Percentiles rank a stretch among this genome's conserved stretches.
Conservation (phyloP, 331 rosid genomes). For the Erythrophleum ivorense region DNA sequence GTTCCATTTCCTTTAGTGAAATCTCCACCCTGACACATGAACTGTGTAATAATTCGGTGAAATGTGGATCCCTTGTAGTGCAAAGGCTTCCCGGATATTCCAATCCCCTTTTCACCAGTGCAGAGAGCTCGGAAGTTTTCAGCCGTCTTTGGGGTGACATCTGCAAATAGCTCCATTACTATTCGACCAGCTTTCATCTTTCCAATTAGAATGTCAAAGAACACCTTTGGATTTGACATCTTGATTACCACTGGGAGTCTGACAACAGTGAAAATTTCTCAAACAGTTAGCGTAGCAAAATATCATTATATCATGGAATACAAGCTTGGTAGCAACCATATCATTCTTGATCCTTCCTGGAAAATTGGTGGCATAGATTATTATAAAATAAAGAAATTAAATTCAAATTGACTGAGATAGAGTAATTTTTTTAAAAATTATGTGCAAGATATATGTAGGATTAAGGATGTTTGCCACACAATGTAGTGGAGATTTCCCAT, state of each 20-base stretch:
- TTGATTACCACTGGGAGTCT: background rate
- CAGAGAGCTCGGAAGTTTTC: slow-evolving; percentile 89
- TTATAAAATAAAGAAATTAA: background rate
- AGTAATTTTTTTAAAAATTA: too few relatives aligned
- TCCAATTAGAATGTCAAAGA: slow-evolving; percentile 84
- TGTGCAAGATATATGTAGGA: background rate
- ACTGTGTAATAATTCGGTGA: slow-evolving; percentile 73
- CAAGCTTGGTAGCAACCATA: background rate
- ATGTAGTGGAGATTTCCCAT: slow-evolving; percentile 7
- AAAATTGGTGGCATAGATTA: background rate
- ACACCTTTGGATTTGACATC: slow-evolving; percentile 86
- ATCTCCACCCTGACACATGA: slow-evolving; percentile 95
- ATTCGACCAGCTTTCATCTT: slow-evolving; percentile 74
- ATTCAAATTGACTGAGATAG: background rate
- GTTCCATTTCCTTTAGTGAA: slow-evolving; percentile 81
- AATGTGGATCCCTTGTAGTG: slow-evolving; percentile 78
- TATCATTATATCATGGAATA: background rate
- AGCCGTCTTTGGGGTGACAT: slow-evolving; percentile 78
- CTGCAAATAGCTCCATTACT: slow-evolving; percentile 78
- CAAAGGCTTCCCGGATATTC: slow-evolving; percentile 63
- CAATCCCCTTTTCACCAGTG: slow-evolving; percentile 80
- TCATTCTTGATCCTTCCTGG: background rate
- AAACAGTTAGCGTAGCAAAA: background rate
- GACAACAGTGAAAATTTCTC: background rate
- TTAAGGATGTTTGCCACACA: slow-evolving; percentile 39